Evolutionary conservation across 116 monocot species (phyloP), one percentile per base, ranked within the genome.

Genomic region (Phalaenopsis hybrid): DNA sequence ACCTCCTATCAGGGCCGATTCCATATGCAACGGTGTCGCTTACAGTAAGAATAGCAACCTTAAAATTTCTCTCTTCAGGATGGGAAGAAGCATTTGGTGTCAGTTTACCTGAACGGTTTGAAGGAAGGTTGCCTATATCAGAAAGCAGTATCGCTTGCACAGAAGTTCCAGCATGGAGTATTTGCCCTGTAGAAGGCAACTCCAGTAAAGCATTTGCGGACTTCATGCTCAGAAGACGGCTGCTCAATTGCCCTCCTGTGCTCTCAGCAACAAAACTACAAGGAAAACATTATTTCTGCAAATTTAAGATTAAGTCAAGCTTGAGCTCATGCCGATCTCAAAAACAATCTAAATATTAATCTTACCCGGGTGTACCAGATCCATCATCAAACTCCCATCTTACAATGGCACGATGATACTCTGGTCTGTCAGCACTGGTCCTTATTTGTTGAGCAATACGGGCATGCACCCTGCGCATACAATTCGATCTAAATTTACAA

Each of bases 1-100:
- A 98, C 98, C 98, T 98, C 80, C 95, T 90, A 86, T 98, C 95
- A 83, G 98, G 98, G 41, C 98, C 98, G 65, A 80, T 79, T 7
- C 95, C 98, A 12, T 86, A 87, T 83, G 91, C 85, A 86, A 98
- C 95, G 52, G 95, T 98, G 81, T 98, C 95, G 79, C 98, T 98
- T 50, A 98, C 90, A 68, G 98, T 97, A 89, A 97, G 97, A 87
- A 97, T 86, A 79, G 91, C 97, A 52, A 98, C 93, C 89, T 92
- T 92, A 46, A 87, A 79, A 23, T 80, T 85, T 44, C 88, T 76
- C 67, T 52, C 63, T 44, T 34, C 57, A 37, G 44, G 13, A 17
- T 77, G 21, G 44, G 18, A 5, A 74, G 58, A 83, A n/a, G 34
- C 28, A 51, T 20, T 55, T 37, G 17, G 44, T 82, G 84, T 8